These are phyloP conservation scores for Kurtzmaniella quercitrusa DNA, from an alignment of 1,139 yeast genomes.

Conservation along the genomic window DNA sequence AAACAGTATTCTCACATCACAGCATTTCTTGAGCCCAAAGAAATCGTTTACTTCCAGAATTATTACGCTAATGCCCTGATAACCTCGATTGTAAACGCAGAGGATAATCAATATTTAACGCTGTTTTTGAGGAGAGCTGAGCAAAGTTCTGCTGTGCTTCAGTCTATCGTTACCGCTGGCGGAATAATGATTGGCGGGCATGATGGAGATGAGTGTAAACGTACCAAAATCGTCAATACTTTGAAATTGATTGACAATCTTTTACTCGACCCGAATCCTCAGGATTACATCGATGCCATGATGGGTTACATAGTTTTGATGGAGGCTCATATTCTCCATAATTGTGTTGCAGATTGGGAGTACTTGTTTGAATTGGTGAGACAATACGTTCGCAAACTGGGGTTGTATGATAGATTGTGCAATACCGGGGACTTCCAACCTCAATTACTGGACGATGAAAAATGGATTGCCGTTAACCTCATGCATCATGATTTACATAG, in stretches of 20 bases:
- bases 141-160: slow-evolving; percentile 3
- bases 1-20: neutral
- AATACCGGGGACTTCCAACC: neutral
- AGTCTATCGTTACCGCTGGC: slow-evolving; percentile 10
- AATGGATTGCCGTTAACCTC: slow-evolving; percentile 3
- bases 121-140: slow-evolving; percentile 2
- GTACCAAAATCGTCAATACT: slow-evolving; percentile 1
- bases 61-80: slow-evolving; percentile 2
- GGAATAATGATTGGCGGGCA: slow-evolving; percentile 12
- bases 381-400: slow-evolving; percentile 3
- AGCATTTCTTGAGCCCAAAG: neutral
- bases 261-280: neutral
- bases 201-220: neutral
- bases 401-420: slow-evolving; percentile 2
- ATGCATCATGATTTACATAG: slow-evolving; percentile 4
- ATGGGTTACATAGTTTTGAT: slow-evolving; percentile 4
- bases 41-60: slow-evolving; percentile 3
- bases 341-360: slow-evolving; percentile 4
- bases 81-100: slow-evolving; percentile 3
- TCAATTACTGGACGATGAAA: neutral
- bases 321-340: slow-evolving; percentile 5
- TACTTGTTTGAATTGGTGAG: slow-evolving; percentile 1
- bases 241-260: slow-evolving; percentile 1
- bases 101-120: slow-evolving; percentile 1
- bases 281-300: slow-evolving; percentile 3